A percentile compares a stretch with the other conserved stretches of the same genome.
These are phyloP conservation scores for Rubia occidens DNA, from an alignment of 305 asterid species.

Conservation along the genomic window DNA sequence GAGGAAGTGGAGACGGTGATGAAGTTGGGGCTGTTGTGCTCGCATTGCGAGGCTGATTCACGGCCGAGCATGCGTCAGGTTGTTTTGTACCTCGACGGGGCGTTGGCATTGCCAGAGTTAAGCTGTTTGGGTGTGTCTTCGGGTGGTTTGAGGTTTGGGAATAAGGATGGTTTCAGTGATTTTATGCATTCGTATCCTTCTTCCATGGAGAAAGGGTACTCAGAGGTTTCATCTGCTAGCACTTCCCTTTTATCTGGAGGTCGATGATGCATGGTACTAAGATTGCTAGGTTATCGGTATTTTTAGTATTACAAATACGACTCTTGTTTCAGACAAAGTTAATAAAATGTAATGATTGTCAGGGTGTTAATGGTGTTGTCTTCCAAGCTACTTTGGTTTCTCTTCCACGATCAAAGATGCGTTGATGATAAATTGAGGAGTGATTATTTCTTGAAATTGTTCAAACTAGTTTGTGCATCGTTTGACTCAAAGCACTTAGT, in stretches of 20 bases:
- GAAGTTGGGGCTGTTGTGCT: slow-evolving; percentile 17
- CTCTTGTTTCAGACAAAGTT: neutral
- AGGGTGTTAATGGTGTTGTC: neutral
- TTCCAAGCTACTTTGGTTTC: neutral
- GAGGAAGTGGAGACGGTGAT: slow-evolving; percentile 40
- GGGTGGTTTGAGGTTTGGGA: neutral
- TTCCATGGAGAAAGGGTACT: slow-evolving; percentile 20
- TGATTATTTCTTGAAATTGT: neutral
- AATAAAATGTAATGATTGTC: no score
- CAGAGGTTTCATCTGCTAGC: slow-evolving; percentile 8
- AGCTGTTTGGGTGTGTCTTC: neutral
- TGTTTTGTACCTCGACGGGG: slow-evolving; percentile 21
- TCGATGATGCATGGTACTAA: slow-evolving; percentile 18
- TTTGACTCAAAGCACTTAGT: no score
- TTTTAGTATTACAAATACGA: slow-evolving; percentile 36
- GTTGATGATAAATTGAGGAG: neutral
- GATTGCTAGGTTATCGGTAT: slow-evolving; percentile 17
- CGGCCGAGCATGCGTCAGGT: slow-evolving; percentile 52
- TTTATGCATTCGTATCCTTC: neutral
- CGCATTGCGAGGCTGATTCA: slow-evolving; percentile 21
- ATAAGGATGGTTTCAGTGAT: slow-evolving; percentile 4
- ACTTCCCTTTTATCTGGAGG: slow-evolving; percentile 39
- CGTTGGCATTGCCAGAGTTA: neutral
- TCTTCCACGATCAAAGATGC: neutral
- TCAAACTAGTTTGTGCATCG: no score